Conservation (phyloP, 2,329 filamentous ascomycete genomes). For the Ophiostoma australiae region DNA sequence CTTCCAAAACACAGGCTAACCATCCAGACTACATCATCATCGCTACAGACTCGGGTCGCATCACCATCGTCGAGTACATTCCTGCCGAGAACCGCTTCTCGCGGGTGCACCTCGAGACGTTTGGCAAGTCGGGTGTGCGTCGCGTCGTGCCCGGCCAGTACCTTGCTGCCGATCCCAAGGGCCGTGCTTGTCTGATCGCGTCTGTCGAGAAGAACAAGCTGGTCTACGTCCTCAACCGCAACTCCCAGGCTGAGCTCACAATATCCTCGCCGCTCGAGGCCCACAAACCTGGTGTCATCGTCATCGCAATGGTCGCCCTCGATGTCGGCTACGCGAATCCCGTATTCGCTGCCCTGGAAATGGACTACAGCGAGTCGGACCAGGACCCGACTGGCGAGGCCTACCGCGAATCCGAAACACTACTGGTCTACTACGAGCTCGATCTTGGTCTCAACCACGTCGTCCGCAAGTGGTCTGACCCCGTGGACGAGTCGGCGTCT, state of each 20-base stretch:
- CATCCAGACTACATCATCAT: slow-evolving; percentile 85
- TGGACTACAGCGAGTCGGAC: slow-evolving; percentile 87
- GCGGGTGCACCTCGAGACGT: slow-evolving; percentile 91
- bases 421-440: slow-evolving; percentile 94
- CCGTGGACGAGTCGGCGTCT: slow-evolving; percentile 82
- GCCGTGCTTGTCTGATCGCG: slow-evolving; percentile 88
- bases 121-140: slow-evolving; percentile 92
- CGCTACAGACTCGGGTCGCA: slow-evolving; percentile 89
- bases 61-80: slow-evolving; percentile 89
- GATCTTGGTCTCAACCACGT: slow-evolving; percentile 97
- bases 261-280: slow-evolving; percentile 97
- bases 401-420: slow-evolving; percentile 75
- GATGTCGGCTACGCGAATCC: slow-evolving; percentile 98
- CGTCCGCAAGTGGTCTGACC: slow-evolving; percentile 91
- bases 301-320: slow-evolving; percentile 79
- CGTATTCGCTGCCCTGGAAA: slow-evolving; percentile 89
- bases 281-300: slow-evolving; percentile 85
- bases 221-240: slow-evolving; percentile 95
- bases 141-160: slow-evolving; percentile 95
- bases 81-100: slow-evolving; percentile 81
- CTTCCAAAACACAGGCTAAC: slow-evolving; percentile 1
- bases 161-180: slow-evolving; percentile 90
- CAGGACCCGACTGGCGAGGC: slow-evolving; percentile 84
- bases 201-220: slow-evolving; percentile 99
- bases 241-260: slow-evolving; percentile 87